Evolutionary conservation across 1,139 yeast species (phyloP), one percentile per base, ranked within the genome.

Genomic region (Yarrowia galli): DNA sequence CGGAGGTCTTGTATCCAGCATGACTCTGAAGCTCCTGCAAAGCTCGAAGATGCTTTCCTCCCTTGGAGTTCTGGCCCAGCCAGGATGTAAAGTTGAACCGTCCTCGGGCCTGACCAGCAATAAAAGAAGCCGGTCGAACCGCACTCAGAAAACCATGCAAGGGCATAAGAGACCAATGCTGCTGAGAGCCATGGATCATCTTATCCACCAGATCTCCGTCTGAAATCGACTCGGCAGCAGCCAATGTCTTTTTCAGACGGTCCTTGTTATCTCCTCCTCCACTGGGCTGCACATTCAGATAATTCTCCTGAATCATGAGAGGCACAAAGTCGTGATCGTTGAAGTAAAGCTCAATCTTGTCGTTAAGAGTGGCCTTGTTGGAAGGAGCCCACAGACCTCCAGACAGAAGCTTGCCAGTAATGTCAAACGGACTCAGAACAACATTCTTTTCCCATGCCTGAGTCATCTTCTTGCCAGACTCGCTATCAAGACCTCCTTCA

Each of bases 311-410:
- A 65, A 96, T 85, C 98, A 96, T 95, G 71, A 95, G 82, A 2
- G 99, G 99, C 0, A 97, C 87, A 76, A 96, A 89, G 75, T 93
- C 98, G 78, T 92, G 92, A 78, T 96, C 99, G 78, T 92, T 93
- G 80, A 96, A 96, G 77, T 93, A 96, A 69, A 92, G 82, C 74
- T 90, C 95, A 74, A 95, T 89, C 75, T 92, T 91, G 72, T 92
- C 97, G 76, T 89, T 90, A 71, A 95, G 78, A 8, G 87, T 82
- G 71, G 86, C 84, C 10, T 72, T 72, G 16, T 87, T 80, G 69
- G 83, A 81, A 5, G 85, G 83, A 22, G 86, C 81, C 78, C 87
- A 90, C 10, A 86, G 82, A 25, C 85, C 85, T 0, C 89, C 89
- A 71, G 85, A 85, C 65, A 95, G 81, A 61, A 92, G 79, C 73